These are phyloP conservation scores for Obelidium mucronatum DNA, from an alignment of 192 early-diverging fungal genomes.

Conservation along the genomic window DNA sequence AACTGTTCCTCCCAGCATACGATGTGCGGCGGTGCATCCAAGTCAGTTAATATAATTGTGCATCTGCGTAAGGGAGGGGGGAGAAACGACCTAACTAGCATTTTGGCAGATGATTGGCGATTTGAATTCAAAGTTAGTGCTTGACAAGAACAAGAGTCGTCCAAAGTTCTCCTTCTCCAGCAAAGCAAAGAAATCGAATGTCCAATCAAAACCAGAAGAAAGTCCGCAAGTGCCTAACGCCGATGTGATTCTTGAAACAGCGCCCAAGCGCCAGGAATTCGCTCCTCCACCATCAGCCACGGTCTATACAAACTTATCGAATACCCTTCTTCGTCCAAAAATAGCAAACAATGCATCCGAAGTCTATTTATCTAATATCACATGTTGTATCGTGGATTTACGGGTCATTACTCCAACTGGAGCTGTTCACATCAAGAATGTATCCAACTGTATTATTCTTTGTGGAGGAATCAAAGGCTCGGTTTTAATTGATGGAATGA, in stretches of 20 bases:
- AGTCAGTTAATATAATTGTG: too few relatives aligned
- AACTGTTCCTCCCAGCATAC: slow-evolving; percentile 68
- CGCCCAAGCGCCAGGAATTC: not conserved
- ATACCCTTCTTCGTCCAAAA: not conserved
- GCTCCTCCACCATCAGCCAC: slow-evolving; percentile 1
- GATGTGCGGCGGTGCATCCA: slow-evolving; percentile 68
- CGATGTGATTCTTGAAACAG: not conserved
- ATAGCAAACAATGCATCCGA: slow-evolving; percentile 38
- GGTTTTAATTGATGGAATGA: slow-evolving; percentile 72
- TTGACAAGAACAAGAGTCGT: not conserved
- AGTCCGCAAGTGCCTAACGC: not conserved
- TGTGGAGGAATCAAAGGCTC: slow-evolving; percentile 74
- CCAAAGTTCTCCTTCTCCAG: slow-evolving; percentile 15
- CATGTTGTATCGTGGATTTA: slow-evolving; percentile 71
- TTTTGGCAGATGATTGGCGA: slow-evolving; percentile 2
- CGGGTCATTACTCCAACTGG: slow-evolving; percentile 58
- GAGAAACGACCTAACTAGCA: not conserved
- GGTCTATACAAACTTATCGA: not conserved
- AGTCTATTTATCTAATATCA: slow-evolving; percentile 65
- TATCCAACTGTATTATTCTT: slow-evolving; percentile 73
- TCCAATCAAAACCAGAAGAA: not conserved
- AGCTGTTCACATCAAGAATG: slow-evolving; percentile 78
- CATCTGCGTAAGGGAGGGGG: too few relatives aligned
- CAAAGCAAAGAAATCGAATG: slow-evolving; percentile 1
- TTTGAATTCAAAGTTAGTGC: not conserved